These are phyloP conservation scores for Fusarium sp. DNA, from an alignment of 2,329 filamentous ascomycete species.

Conservation along the genomic window DNA sequence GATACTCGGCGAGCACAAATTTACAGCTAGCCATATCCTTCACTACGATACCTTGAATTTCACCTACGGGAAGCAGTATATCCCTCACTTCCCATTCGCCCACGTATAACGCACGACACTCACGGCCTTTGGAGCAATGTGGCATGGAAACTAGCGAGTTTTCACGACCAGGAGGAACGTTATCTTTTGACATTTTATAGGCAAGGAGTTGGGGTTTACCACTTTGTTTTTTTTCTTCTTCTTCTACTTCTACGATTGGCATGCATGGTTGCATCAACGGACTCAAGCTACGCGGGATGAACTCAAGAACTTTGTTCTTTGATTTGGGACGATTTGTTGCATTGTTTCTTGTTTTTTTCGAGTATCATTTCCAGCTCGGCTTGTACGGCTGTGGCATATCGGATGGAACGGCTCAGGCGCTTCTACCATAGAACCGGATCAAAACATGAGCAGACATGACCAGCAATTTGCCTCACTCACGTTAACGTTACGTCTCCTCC, in stretches of 20 bases:
- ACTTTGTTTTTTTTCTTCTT: conserved; percentile 6
- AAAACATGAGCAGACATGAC: conserved; percentile 32
- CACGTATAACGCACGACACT: conserved; percentile 25
- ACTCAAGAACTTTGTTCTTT: conserved; percentile 17
- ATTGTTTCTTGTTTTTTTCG: conserved; percentile 24
- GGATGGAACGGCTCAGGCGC: conserved; percentile 26
- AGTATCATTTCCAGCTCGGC: neutral
- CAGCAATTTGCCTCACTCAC: conserved; percentile 28
- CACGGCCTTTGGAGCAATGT: conserved; percentile 35
- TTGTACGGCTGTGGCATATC: conserved; percentile 12
- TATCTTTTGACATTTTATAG: conserved; percentile 31
- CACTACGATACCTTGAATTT: conserved; percentile 16
- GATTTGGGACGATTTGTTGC: conserved; percentile 24
- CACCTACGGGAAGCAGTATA: conserved; percentile 18
- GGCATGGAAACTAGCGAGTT: conserved; percentile 12
- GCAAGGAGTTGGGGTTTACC: conserved; percentile 34
- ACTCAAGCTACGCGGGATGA: conserved; percentile 23
- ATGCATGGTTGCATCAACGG: conserved; percentile 37
- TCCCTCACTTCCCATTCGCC: conserved; percentile 9
- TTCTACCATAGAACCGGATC: conserved; percentile 26
- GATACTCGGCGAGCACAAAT: neutral
- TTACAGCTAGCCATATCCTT: conserved; percentile 4
- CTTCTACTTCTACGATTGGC: conserved; percentile 20
- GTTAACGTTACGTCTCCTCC: neutral
- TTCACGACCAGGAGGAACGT: conserved; percentile 20